phyloP scores from a whole-genome alignment of 2,329 filamentous ascomycete genomes.

The Alternaria sp. region DNA sequence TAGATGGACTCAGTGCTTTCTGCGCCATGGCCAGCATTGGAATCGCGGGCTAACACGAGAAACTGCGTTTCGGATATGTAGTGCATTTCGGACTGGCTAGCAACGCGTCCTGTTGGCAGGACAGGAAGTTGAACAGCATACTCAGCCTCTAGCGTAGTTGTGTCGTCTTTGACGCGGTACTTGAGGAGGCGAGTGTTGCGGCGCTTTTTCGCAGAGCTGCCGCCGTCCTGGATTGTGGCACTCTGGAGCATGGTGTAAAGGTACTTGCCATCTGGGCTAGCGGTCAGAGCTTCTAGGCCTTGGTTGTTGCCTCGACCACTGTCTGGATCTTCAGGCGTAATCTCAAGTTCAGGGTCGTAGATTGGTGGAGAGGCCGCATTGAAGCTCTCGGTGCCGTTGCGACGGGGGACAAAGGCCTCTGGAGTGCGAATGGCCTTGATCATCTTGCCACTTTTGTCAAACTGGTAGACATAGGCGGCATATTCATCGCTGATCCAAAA shows the following conservation, averaged over 20 bases:
- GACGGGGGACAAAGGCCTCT: conserved; percentile 69
- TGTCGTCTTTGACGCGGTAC: conserved; percentile 65
- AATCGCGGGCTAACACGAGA: conserved; percentile 72
- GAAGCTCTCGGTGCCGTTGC: conserved; percentile 70
- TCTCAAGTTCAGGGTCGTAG: conserved; percentile 61
- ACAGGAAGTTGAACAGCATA: conserved; percentile 73
- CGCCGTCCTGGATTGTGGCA: conserved; percentile 63
- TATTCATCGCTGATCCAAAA: conserved; percentile 73
- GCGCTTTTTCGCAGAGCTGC: conserved; percentile 62
- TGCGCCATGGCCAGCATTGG: conserved; percentile 66
- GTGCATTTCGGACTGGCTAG: conserved; percentile 75
- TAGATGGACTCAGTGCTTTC: conserved; percentile 65
- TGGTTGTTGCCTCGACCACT: conserved; percentile 76
- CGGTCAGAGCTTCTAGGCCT: conserved; percentile 75
- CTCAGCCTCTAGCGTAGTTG: conserved; percentile 64
- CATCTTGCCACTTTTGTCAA: conserved; percentile 67
- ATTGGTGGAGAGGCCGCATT: conserved; percentile 70
- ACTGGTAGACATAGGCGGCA: conserved; percentile 76
- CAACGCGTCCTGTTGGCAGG: conserved; percentile 64
- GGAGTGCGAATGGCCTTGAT: conserved; percentile 70
- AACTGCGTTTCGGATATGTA: conserved; percentile 71
- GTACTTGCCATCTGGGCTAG: conserved; percentile 69
- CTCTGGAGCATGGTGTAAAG: conserved; percentile 74
- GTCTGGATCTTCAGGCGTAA: conserved; percentile 65
- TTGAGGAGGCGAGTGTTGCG: conserved; percentile 69